A percentile compares a stretch with the other conserved stretches of the same genome.
Evolutionary conservation across 352 stramenopile genomes (phyloP).

Genomic region (Phytophthora pistaciae): DNA sequence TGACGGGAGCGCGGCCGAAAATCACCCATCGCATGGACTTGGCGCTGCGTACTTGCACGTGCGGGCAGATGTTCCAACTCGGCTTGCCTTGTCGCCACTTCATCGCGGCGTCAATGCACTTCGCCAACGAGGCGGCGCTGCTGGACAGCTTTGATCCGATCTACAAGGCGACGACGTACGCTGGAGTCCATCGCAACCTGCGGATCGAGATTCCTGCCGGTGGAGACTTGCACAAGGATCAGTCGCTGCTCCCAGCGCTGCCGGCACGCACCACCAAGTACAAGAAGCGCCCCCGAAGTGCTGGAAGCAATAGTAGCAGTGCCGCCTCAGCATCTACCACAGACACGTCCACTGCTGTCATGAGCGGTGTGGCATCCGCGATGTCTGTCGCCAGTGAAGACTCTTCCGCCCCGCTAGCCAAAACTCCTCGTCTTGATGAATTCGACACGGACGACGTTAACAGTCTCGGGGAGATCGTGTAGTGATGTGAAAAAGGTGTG

Average conservation of each 20-base stretch:
- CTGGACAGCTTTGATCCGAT: conserved; percentile 74
- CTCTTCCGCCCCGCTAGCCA: conserved; percentile 36
- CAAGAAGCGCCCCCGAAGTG: conserved; percentile 64
- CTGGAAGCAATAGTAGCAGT: conserved; percentile 17
- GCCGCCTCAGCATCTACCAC: conserved; percentile 7
- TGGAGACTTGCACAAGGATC: conserved; percentile 77
- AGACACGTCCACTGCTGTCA: conserved; percentile 4
- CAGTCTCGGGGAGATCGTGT: conserved; percentile 68
- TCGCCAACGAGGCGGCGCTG: conserved; percentile 62
- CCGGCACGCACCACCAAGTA: conserved; percentile 60
- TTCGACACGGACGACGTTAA: conserved; percentile 72
- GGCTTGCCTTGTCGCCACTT: conserved; percentile 84
- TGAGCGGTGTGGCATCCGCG: conserved; percentile 18
- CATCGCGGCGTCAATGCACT: conserved; percentile 71
- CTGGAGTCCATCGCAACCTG: conserved; percentile 64
- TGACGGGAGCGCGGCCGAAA: conserved; percentile 72
- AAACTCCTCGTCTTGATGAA: conserved; percentile 58
- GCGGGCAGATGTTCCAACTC: conserved; percentile 74
- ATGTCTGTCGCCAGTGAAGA: conserved; percentile 23
- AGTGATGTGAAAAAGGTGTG: conserved; percentile 4
- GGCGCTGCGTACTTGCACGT: conserved; percentile 69
- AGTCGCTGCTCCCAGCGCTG: conserved; percentile 61
- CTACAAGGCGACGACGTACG: conserved; percentile 76
- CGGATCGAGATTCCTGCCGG: conserved; percentile 82
- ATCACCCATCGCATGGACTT: conserved; percentile 76